A percentile compares a stretch with the other conserved stretches of the same genome.
phyloP scores from a whole-genome alignment of 805 yeast genomes.

The Saccharomyces cerevisiae region DNA sequence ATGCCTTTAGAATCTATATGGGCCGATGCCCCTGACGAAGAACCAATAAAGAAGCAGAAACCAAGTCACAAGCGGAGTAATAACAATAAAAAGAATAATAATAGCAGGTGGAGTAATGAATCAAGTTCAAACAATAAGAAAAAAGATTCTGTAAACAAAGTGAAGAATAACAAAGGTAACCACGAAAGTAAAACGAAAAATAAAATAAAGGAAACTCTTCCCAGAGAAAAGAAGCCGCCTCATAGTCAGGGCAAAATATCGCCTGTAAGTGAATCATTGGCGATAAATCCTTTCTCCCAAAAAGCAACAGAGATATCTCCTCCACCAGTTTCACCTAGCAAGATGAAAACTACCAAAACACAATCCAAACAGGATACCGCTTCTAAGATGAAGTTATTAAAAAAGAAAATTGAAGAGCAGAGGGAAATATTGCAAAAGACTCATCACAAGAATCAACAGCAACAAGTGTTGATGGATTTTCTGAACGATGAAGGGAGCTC shows the following conservation, averaged over 20 bases:
- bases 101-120: neutral
- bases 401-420: constrained; percentile 28
- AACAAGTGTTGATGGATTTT: constrained; percentile 22
- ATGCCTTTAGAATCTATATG: constrained; percentile 27
- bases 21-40: constrained; percentile 20
- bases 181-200: neutral
- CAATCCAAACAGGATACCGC: neutral
- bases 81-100: neutral
- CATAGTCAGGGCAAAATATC: neutral
- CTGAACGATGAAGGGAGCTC: constrained; percentile 20
- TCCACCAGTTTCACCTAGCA: neutral
- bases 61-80: neutral
- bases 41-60: constrained; percentile 2
- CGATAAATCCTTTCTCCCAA: neutral
- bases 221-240: constrained; percentile 1
- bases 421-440: constrained; percentile 15
- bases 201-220: neutral
- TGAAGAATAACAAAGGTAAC: constrained; percentile 1
- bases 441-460: constrained; percentile 23
- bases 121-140: neutral
- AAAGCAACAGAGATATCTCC: neutral
- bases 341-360: neutral
- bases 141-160: constrained; percentile 1
- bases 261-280: neutral
- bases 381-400: constrained; percentile 16